A percentile compares a stretch with the other conserved stretches of the same genome.
phyloP scores from a whole-genome alignment of 202 grass and related monocot species.

The Setaria viridis region DNA sequence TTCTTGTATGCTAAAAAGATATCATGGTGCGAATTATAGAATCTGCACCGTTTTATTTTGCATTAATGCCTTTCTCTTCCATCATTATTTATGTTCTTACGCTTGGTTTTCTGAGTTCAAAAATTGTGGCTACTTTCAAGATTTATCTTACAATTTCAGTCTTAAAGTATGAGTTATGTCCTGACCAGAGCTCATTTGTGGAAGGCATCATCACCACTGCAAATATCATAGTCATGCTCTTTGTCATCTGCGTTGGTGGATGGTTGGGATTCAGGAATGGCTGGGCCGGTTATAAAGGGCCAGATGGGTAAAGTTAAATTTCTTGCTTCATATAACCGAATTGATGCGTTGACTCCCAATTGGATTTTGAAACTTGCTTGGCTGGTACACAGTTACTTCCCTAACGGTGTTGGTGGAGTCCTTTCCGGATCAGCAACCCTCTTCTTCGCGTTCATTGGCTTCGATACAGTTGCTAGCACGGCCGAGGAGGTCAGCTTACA shows the following conservation, averaged over 20 bases:
- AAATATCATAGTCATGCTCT: constrained; percentile 74
- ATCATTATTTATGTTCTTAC: neutral
- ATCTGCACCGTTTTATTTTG: neutral
- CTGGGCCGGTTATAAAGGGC: constrained; percentile 63
- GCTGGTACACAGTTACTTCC: constrained; percentile 64
- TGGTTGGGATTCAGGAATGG: constrained; percentile 78
- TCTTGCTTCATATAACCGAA: constrained; percentile 30
- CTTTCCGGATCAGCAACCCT: constrained; percentile 81
- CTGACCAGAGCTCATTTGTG: constrained; percentile 72
- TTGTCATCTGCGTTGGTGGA: constrained; percentile 69
- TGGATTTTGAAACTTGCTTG: constrained; percentile 38
- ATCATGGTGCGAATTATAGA: neutral
- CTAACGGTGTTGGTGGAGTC: constrained; percentile 69
- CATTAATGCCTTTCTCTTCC: neutral
- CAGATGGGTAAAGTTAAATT: constrained; percentile 57
- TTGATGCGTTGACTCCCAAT: neutral
- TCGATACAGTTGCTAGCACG: constrained; percentile 67
- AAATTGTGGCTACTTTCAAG: neutral
- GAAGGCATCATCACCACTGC: constrained; percentile 75
- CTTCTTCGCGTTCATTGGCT: constrained; percentile 85
- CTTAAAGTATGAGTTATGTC: constrained; percentile 28
- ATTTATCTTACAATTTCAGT: constrained; percentile 18
- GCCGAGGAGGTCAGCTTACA: constrained; percentile 64
- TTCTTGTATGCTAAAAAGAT: neutral
- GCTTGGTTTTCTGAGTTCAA: neutral